Evolutionary conservation across 2,329 filamentous ascomycete species (phyloP), one percentile per base, ranked within the genome.

Genomic region (Xylariales sp.): DNA sequence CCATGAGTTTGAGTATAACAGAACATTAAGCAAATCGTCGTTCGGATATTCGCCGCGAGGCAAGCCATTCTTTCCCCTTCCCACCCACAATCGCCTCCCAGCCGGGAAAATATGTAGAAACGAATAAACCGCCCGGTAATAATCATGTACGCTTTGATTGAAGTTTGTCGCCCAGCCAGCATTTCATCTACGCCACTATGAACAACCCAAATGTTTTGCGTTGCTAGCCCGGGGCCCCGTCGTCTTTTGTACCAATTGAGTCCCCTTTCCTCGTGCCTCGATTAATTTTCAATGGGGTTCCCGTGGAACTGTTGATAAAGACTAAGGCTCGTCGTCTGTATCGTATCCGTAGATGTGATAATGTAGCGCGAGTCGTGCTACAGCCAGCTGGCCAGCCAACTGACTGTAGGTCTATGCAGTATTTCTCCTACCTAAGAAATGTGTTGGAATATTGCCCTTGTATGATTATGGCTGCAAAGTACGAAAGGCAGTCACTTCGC

Each of bases 31-130:
- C 60, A 72, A 72, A 55, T 58, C 7, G 45, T 62, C 62, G 50
- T 68, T 65, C 56, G 48, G 68, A 76, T 72, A 64, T 70, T 75
- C 75, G 77, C 78, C 78, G 78, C 70, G 78, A 79, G 78, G 78
- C 78, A 75, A 74, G 72, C 76, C 75, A 77, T 71, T 78, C 75
- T 78, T 78, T 75, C 72, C 71, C 74, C 73, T 65, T 70, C 58
- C 70, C 69, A 61, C 65, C 53, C 64, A 63, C 69, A 48, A 70
- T 69, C 68, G 56, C 41, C 48, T 49, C 49, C 28, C 50, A 46
- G 52, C 57, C 62, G 43, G 62, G 36, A 58, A 63, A 69, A 65
- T 67, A 65, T 57, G 48, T 56, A 67, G 64, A 55, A 60, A 67
- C 46, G 52, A 57, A 54, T 39, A 56, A 62, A 55, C 43, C 56